A percentile compares a stretch with the other conserved stretches of the same genome.
Evolutionary conservation across 306 rosid genomes (phyloP).

Genomic region (Cicer bijugum): DNA sequence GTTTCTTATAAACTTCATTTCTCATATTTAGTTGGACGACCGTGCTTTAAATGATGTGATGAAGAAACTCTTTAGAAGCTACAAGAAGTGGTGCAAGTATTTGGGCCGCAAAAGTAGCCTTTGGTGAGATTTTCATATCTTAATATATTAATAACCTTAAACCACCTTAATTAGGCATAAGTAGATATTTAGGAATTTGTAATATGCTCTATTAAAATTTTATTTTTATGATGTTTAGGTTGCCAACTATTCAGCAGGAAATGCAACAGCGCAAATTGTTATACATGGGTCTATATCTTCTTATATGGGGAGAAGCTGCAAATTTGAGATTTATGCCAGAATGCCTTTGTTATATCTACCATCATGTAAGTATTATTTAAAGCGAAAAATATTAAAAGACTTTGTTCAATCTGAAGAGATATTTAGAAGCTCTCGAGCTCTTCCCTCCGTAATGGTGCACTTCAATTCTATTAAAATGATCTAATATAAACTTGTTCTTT

Average conservation of each 20-base stretch:
- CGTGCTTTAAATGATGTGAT: slow-evolving; percentile 78
- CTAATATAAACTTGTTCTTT: not conserved
- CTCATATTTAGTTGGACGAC: slow-evolving; percentile 74
- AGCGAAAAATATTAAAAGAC: not conserved
- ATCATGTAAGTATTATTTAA: slow-evolving; percentile 69
- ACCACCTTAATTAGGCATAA: slow-evolving; percentile 12
- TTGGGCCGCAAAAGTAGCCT: slow-evolving; percentile 98
- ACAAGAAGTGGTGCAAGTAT: slow-evolving; percentile 94
- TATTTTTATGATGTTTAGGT: slow-evolving; percentile 59
- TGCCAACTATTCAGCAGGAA: slow-evolving; percentile 96
- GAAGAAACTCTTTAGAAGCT: slow-evolving; percentile 93
- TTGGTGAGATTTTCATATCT: slow-evolving; percentile 68
- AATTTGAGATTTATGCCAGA: slow-evolving; percentile 99
- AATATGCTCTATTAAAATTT: slow-evolving; percentile 9
- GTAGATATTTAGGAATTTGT: slow-evolving; percentile 11
- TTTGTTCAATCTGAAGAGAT: slow-evolving; percentile 14
- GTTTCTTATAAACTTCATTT: slow-evolving; percentile 33
- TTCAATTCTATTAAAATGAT: slow-evolving; percentile 16
- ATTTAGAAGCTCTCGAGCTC: not conserved
- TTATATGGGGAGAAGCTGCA: slow-evolving; percentile 99
- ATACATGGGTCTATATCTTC: slow-evolving; percentile 96
- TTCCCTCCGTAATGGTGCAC: slow-evolving; percentile 15
- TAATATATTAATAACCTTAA: slow-evolving; percentile 28
- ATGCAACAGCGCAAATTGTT: slow-evolving; percentile 90
- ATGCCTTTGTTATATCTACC: slow-evolving; percentile 97